phyloP scores from a whole-genome alignment of 805 yeast genomes.

The Suhomyces canberraensis region DNA sequence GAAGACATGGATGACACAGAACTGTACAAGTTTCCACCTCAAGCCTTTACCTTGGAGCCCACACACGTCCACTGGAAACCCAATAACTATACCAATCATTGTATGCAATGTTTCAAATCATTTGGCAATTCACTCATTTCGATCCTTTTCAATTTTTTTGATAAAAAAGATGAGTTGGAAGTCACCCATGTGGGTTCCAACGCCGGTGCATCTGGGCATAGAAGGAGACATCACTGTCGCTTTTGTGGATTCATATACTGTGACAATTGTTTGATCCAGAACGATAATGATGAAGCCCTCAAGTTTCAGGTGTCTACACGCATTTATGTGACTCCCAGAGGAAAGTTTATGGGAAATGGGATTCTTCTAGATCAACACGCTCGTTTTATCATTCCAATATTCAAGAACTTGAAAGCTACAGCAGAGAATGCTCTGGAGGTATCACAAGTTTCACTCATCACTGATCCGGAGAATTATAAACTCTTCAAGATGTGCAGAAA shows the following conservation, averaged over 20 bases:
- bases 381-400: constrained; percentile 36
- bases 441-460: background rate
- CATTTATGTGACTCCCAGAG: constrained; percentile 6
- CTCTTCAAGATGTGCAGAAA: constrained; percentile 32
- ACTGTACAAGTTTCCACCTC: background rate
- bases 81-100: constrained; percentile 36
- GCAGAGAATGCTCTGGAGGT: constrained; percentile 10
- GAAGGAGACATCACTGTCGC: constrained; percentile 46
- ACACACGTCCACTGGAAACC: constrained; percentile 54
- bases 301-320: constrained; percentile 3
- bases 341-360: constrained; percentile 12
- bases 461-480: constrained; percentile 14
- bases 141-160: constrained; percentile 7
- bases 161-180: constrained; percentile 2
- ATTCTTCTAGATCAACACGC: constrained; percentile 23
- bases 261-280: constrained; percentile 14
- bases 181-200: background rate
- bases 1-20: background rate
- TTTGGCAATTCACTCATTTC: constrained; percentile 23
- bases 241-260: constrained; percentile 51
- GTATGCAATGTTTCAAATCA: constrained; percentile 40
- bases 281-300: constrained; percentile 9
- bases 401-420: constrained; percentile 17
- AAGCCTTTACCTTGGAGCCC: constrained; percentile 33
- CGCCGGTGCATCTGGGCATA: background rate